Percentiles rank a stretch among this genome's conserved stretches.
Conservation (phyloP, 805 yeast genomes). For the Clavispora santaluciae region DNA sequence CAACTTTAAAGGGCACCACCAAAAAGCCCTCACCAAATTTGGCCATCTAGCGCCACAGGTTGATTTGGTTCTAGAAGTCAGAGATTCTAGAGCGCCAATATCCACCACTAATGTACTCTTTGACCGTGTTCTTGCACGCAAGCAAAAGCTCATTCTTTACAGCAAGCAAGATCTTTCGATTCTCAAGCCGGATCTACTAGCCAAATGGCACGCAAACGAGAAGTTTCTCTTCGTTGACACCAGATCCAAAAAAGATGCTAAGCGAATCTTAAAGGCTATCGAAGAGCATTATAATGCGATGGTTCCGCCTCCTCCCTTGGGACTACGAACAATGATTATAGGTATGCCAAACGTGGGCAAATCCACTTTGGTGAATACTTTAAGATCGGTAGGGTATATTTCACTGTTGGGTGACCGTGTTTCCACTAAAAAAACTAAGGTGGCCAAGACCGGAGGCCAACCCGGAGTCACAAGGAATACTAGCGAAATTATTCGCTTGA, state of each 20-base stretch:
- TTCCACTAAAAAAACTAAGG: constrained; percentile 47
- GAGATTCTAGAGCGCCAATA: constrained; percentile 89
- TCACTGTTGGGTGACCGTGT: constrained; percentile 19
- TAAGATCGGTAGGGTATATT: constrained; percentile 45
- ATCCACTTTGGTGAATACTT: constrained; percentile 74
- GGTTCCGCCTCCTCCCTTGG: constrained; percentile 78
- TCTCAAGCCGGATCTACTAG: constrained; percentile 30
- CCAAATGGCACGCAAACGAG: constrained; percentile 34
- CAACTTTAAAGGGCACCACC: constrained; percentile 89
- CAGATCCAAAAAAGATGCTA: constrained; percentile 46
- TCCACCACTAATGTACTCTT: constrained; percentile 78
- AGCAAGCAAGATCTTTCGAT: constrained; percentile 67
- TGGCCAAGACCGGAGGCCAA: constrained; percentile 77
- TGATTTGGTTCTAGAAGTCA: constrained; percentile 74
- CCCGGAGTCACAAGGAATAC: constrained; percentile 89
- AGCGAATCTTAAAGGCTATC: constrained; percentile 45
- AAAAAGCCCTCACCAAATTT: constrained; percentile 66
- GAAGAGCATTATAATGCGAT: constrained; percentile 40
- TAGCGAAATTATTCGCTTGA: constrained; percentile 66
- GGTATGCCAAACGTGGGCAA: constrained; percentile 99
- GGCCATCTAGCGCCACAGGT: constrained; percentile 69
- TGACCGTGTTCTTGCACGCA: constrained; percentile 56
- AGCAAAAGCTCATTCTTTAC: constrained; percentile 61
- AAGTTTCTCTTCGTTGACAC: constrained; percentile 52
- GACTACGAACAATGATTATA: constrained; percentile 66